Conservation (phyloP, 2,329 filamentous ascomycete species). For the Fonsecaea nubica region DNA sequence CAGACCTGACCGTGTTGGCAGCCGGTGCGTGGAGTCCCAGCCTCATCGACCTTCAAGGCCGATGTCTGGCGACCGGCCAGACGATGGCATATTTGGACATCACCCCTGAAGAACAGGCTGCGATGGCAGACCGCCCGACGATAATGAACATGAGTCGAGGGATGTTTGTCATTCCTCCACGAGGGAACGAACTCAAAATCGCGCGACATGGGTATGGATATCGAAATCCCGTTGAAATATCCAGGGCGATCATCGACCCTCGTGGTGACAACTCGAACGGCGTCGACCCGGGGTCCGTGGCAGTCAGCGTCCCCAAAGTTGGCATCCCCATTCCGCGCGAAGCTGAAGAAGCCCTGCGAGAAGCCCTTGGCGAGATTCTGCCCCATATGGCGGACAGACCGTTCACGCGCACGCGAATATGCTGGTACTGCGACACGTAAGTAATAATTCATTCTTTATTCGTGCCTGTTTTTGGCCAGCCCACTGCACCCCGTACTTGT, state of each 20-base stretch:
- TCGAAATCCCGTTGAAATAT: slow-evolving; percentile 31
- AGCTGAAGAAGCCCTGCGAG: slow-evolving; percentile 66
- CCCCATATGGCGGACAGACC: slow-evolving; percentile 61
- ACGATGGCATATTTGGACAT: slow-evolving; percentile 78
- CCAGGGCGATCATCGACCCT: slow-evolving; percentile 24
- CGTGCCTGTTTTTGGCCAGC: not conserved
- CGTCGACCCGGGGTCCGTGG: slow-evolving; percentile 26
- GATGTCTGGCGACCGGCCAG: slow-evolving; percentile 82
- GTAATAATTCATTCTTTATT: not conserved
- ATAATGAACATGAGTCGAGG: slow-evolving; percentile 57
- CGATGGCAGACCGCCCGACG: slow-evolving; percentile 71
- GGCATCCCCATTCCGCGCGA: slow-evolving; percentile 56
- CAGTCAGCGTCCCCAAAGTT: slow-evolving; percentile 50
- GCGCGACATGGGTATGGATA: slow-evolving; percentile 75
- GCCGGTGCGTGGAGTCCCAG: slow-evolving; percentile 85
- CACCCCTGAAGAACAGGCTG: slow-evolving; percentile 71
- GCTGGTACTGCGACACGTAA: slow-evolving; percentile 77
- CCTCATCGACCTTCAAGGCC: slow-evolving; percentile 77
- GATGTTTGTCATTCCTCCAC: slow-evolving; percentile 63
- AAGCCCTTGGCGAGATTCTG: slow-evolving; percentile 66
- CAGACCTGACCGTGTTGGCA: slow-evolving; percentile 65
- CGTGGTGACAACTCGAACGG: slow-evolving; percentile 3
- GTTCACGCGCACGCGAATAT: slow-evolving; percentile 68
- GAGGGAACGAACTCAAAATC: slow-evolving; percentile 64
- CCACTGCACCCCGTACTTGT: no score